Base-by-base conservation (phyloP, 1,139 yeast genomes). In the Sugiyamaella neomexicana region DNA sequence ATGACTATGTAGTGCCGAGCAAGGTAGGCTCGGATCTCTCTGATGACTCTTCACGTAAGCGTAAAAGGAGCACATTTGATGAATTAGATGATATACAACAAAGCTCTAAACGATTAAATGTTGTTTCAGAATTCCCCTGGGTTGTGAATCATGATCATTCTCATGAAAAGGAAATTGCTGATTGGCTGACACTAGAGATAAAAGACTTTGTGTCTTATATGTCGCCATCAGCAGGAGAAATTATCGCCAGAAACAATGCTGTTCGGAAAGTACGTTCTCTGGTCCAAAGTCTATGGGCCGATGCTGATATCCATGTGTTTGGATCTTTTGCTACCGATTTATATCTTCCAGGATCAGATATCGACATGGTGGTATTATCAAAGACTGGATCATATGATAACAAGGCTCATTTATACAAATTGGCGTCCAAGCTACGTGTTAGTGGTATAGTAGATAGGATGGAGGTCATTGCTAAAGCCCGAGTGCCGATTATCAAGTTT, bases 321-420 rank as follows among this genome's bases (percentile, higher is more conserved):
- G 99, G 99, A 0, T 90, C 98, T 0, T 89, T 83, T 69, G 98
- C 99, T 0, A 91, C 99, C 0, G 97, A 91, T 67, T 74, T 95
- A 59, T 93, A 91, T 65, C 75, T 95, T 23, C 99, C 99, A 0
- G 97, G 97, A 0, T 89, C 97, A 0, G 99, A 95, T 75, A 90
- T 95, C 36, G 99, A 95, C 71, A 85, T 95, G 85, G 98, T 91
- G 43, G 80, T 95, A 27, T 76, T 85, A 7, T 86, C 96, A 9
- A 73, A 76, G 15, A 69, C 76, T 2, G 86, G 87, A 2, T 80
- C 80, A 61, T 85, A 86, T 66, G 95, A 84, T 60, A 80, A 79
- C 56, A 79, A 89, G 63, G 80, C 83, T 20, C 77, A 83, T 46
- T 73, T 95, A 47, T 90, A 86, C 68, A 86, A 86, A 62, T 75